A percentile compares a stretch with the other conserved stretches of the same genome.
phyloP scores from a whole-genome alignment of 2,329 filamentous ascomycete species.

The Pyrenophora graminea region DNA sequence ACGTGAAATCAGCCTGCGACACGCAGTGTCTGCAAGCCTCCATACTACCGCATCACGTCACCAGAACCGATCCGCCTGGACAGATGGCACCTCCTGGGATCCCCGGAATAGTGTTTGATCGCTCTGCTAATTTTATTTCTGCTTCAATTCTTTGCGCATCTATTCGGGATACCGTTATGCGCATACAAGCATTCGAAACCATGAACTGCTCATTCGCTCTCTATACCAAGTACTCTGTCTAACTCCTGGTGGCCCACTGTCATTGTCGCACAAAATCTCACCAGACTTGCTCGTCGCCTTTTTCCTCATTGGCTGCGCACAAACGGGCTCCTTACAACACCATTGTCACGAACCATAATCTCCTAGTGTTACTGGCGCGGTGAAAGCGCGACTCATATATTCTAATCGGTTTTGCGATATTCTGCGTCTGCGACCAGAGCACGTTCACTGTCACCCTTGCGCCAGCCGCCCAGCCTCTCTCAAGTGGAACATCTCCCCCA shows the following conservation, averaged over 20 bases:
- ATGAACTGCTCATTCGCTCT: not conserved
- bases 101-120: not conserved
- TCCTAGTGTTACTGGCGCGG: conserved; percentile 13
- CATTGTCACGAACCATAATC: conserved; percentile 5
- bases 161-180: not conserved
- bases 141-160: not conserved
- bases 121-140: not conserved
- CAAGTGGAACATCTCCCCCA: no score
- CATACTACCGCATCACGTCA: not conserved
- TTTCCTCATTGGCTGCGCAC: conserved; percentile 8
- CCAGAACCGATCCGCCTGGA: not conserved
- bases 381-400: not conserved
- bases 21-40: not conserved
- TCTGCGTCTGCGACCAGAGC: not conserved
- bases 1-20: conserved; percentile 6
- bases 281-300: conserved; percentile 2
- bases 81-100: not conserved
- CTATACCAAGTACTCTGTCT: not conserved
- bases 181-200: not conserved
- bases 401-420: conserved; percentile 2
- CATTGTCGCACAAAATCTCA: conserved; percentile 9
- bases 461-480: no score
- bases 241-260: not conserved
- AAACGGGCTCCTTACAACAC: conserved; percentile 6
- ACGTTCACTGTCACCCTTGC: no score